Evolutionary conservation across 805 yeast genomes (phyloP).

Genomic region (Spathaspora passalidarum): DNA sequence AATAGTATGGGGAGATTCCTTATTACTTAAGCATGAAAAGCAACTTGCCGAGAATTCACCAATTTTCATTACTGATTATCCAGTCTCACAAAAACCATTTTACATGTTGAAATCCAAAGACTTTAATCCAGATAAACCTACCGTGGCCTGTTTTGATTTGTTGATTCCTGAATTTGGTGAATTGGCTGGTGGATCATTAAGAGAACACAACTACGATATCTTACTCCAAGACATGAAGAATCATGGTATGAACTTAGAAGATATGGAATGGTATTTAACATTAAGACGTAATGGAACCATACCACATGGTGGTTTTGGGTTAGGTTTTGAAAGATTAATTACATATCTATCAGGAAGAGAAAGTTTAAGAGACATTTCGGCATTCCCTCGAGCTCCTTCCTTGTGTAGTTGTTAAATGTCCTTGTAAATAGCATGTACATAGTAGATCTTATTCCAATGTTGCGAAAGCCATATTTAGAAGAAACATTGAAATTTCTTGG

Average conservation of each 20-base stretch:
- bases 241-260: constrained; percentile 56
- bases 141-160: constrained; percentile 89
- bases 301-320: constrained; percentile 97
- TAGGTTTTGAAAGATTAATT: constrained; percentile 87
- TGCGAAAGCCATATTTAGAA: no score
- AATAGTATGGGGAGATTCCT: constrained; percentile 63
- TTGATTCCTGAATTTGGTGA: constrained; percentile 92
- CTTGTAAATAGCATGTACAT: neutral
- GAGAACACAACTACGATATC: constrained; percentile 63
- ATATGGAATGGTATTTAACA: constrained; percentile 77
- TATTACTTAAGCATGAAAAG: constrained; percentile 87
- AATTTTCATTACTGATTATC: constrained; percentile 88
- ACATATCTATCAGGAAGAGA: constrained; percentile 70
- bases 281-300: constrained; percentile 73
- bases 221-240: constrained; percentile 49
- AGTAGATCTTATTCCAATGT: neutral
- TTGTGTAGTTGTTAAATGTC: constrained; percentile 28
- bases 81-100: constrained; percentile 75
- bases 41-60: constrained; percentile 81
- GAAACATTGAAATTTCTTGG: neutral
- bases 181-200: constrained; percentile 87
- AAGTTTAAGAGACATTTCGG: constrained; percentile 81
- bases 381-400: constrained; percentile 74
- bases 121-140: constrained; percentile 33
- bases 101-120: constrained; percentile 70